Percentiles rank a stretch among this genome's conserved stretches.
These are phyloP conservation scores for Penicillium frequentans DNA, from an alignment of 2,329 filamentous ascomycete genomes.

Conservation along the genomic window DNA sequence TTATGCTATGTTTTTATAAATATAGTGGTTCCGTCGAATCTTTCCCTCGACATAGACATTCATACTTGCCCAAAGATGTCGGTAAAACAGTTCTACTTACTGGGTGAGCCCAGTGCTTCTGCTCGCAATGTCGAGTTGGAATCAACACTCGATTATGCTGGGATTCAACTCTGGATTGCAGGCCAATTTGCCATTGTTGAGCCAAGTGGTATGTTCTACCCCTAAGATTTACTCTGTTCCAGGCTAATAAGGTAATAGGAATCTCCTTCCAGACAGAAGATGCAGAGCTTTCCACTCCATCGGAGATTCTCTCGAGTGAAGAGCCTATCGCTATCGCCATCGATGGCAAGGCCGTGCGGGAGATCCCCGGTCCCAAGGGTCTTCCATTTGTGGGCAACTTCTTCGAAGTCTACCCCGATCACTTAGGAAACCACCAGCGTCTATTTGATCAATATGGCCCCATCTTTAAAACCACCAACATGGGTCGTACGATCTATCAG, in stretches of 20 bases:
- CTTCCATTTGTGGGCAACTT: conserved; percentile 51
- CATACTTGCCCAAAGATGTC: conserved; percentile 10
- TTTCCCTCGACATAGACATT: neutral
- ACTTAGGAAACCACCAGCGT: conserved; percentile 58
- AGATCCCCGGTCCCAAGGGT: conserved; percentile 13
- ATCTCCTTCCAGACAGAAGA: conserved; percentile 22
- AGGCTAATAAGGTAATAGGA: conserved; percentile 11
- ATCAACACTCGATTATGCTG: conserved; percentile 17
- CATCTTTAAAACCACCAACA: conserved; percentile 53
- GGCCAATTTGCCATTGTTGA: conserved; percentile 33
- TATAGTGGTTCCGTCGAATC: neutral
- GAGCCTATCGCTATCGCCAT: conserved; percentile 14
- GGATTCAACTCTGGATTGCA: conserved; percentile 23
- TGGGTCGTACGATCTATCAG: conserved; percentile 52
- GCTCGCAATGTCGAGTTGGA: conserved; percentile 24
- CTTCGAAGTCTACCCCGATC: conserved; percentile 58
- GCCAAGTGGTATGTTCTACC: conserved; percentile 22
- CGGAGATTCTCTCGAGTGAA: conserved; percentile 11
- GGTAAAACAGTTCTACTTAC: conserved; percentile 19
- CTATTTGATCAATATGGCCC: conserved; percentile 56
- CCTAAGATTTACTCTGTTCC: neutral
- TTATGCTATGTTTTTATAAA: conserved; percentile 11
- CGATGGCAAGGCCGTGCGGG: conserved; percentile 15
- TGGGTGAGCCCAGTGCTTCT: conserved; percentile 22
- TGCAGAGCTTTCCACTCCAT: conserved; percentile 1